Base-by-base conservation (phyloP, 768 basidiomycete genomes). In the Tulasnella sp. region DNA sequence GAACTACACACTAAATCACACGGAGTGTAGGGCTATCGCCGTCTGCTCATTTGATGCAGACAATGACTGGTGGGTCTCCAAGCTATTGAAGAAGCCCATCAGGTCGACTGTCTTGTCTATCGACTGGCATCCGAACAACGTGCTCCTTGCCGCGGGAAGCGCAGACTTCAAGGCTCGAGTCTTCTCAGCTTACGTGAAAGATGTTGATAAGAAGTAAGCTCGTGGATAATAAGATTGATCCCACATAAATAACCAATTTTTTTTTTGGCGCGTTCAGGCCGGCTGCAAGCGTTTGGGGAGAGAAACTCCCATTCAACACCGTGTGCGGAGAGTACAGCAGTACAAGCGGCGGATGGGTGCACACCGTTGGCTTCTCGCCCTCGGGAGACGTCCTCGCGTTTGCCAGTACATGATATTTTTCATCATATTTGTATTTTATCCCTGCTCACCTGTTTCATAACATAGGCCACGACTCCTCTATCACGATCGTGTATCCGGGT, bases 51-150 rank as follows among this genome's bases (percentile, higher is more conserved):
- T 96, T 68, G 96, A 99, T 70, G 78, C 87, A 9, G 96, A 99
- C 75, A 94, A 88, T 73, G 88, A 99, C 71, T 99, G 96, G 96
- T 99, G 96, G 96, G 90, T 96, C 3, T 85, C 94, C 17, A 92
- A 90, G 70, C 86, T 87, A 61, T 76, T 99, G 70, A 99, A 98
- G 84, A 98, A 98, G 73, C 96, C 96, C 24, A 87, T 99, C 67
- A 75, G 92, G 64, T 92, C 92, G 3, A 99, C 96, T 0, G 94
- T 99, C 13, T 77, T 98, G 43, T 82, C 85, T 3, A 76, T 99
- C 65, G 95, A 98, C 65, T 99, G 96, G 96, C 96, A 99, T 70
- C 94, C 96, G 26, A 98, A 98, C 78, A 98, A 96, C 69, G 94
- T 98, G 13, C 77, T 99, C 4, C 82, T 99, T 26, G 96, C 95